Conservation (phyloP, 2,329 filamentous ascomycete species). For the Pseudofabraea citricarpa region DNA sequence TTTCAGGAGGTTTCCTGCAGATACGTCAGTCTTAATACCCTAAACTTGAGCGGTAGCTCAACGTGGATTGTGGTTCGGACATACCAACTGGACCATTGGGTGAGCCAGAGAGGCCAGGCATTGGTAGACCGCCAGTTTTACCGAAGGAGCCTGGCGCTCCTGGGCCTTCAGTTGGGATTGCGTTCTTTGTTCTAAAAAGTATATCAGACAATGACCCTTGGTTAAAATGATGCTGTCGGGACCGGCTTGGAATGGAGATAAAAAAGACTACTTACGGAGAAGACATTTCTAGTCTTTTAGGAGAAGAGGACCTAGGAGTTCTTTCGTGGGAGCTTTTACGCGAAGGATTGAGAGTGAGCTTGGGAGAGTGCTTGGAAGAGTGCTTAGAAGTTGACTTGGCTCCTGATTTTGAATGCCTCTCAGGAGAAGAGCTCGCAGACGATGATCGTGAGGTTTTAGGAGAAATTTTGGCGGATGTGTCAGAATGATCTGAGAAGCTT, state of each 20-base stretch:
- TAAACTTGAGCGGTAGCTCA: background rate
- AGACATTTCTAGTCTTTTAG: conserved; percentile 9
- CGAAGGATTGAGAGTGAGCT: background rate
- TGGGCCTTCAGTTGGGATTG: conserved; percentile 26
- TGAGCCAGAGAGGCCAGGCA: conserved; percentile 27
- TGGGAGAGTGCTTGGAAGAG: background rate
- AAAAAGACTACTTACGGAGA: conserved; percentile 10
- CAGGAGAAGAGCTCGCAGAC: background rate
- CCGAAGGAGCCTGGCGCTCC: too few relatives aligned
- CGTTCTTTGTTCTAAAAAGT: conserved; percentile 21
- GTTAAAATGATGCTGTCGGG: too few relatives aligned
- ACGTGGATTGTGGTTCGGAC: conserved; percentile 2
- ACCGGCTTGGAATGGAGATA: too few relatives aligned
- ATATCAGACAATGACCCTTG: conserved; percentile 12
- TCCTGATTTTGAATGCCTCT: background rate
- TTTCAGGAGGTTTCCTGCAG: conserved; percentile 47
- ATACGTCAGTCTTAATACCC: background rate
- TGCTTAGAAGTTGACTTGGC: background rate
- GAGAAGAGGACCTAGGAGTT: background rate
- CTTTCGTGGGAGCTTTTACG: conserved; percentile 1
- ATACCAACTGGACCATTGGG: conserved; percentile 32
- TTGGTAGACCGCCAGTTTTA: conserved; percentile 12
- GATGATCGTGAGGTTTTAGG: background rate
- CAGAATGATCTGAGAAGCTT: background rate
- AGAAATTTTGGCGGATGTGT: background rate